Base-by-base conservation (phyloP, 2,329 filamentous ascomycete genomes). In the Colletotrichum cordylinicola region DNA sequence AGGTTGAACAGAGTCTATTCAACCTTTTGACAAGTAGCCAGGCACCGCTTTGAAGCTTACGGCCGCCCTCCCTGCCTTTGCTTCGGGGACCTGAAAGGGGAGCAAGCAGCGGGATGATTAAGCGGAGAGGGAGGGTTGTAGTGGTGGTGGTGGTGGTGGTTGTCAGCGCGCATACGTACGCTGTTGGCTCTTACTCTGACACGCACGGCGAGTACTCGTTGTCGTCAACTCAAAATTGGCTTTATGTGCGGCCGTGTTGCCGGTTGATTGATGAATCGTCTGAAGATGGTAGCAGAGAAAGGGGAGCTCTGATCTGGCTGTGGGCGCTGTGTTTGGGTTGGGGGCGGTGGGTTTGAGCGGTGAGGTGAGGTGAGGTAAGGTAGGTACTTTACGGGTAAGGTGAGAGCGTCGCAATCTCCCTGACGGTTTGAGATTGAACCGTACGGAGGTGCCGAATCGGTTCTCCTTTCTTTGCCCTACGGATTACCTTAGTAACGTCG, bases 351-450 rank as follows among this genome's bases (percentile, higher is more conserved):
- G 37, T 43, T 43, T 43, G 37, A 43, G 37, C 37, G 37, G 37
- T 43, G 37, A 43, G 7, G 24, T 24, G 24, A 24, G 24, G 24
- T 24, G 24, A 33, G 3, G 31, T 33, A 39, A 13, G 67, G 33
- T 43, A 35, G 16, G 67, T 43, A n/a, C 27, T 33, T 16, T 33
- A 27, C 39, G 65, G 67, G 62, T 67, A 69, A 62, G 72, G 72
- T 75, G 72, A 24, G 24, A 75, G 72, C 62, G 69, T 55, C 69
- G 72, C 62, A 75, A 75, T 75, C 43, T 75, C 72, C 72, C 69
- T 67, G 72, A 72, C 72, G 72, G 72, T 67, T 67, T 72, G 72
- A 72, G 56, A 62, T 72, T 75, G 68, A 67, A 75, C 72, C 72
- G 55, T 75, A 72, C 72, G 72, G 72, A 72, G 62, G 24, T 67